Conservation (phyloP, 768 basidiomycete genomes). For the Gloeopeniophorella convolvens region DNA sequence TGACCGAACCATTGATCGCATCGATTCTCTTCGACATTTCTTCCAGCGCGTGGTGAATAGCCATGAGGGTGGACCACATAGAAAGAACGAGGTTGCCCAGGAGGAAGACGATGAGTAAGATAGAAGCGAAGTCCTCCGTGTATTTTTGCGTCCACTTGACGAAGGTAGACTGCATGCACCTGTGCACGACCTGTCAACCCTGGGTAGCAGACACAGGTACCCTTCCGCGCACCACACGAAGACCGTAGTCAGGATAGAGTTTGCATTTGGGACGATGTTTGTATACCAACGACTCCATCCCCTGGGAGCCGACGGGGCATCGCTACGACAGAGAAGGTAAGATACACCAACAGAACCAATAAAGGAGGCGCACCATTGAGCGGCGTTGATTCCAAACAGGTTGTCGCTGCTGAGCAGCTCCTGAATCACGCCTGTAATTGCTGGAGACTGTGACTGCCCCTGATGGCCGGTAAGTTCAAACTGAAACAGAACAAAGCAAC, state of each 20-base stretch:
- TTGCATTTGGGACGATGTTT: no score
- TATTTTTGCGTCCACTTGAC: background rate
- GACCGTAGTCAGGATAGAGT: background rate
- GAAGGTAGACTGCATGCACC: background rate
- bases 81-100: background rate
- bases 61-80: conserved; percentile 1
- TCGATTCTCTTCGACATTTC: background rate
- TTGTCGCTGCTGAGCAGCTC: no score
- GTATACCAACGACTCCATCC: no score
- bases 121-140: background rate
- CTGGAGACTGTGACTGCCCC: no score
- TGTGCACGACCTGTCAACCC: background rate
- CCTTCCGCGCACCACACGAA: background rate
- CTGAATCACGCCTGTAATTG: no score
- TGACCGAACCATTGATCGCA: conserved; percentile 1
- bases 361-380: no score
- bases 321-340: no score
- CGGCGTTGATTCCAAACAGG: no score
- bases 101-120: conserved; percentile 1
- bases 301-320: no score
- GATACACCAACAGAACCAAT: no score
- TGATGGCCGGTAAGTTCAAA: no score
- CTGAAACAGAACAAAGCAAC: no score
- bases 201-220: background rate
- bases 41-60: background rate